Evolutionary conservation across 2,329 filamentous ascomycete species (phyloP).

Genomic region (Penicillium sp.): DNA sequence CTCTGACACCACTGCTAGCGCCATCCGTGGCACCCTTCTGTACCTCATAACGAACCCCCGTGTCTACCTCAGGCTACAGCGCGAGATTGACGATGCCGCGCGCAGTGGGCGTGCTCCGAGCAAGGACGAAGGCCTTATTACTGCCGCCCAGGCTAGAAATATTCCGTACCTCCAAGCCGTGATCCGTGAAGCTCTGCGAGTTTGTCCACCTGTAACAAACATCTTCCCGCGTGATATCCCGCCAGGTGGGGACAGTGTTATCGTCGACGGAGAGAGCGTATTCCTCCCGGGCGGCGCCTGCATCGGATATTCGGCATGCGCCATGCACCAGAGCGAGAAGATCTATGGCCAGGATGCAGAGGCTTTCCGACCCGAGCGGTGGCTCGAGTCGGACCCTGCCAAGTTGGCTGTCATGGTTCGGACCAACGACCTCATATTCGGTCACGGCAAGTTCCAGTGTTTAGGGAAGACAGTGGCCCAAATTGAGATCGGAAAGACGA

Average conservation of each 20-base stretch:
- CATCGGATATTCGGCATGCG: constrained; percentile 15
- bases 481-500: constrained; percentile 13
- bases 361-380: constrained; percentile 16
- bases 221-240: constrained; percentile 19
- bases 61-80: constrained; percentile 13
- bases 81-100: constrained; percentile 19
- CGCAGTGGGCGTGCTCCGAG: constrained; percentile 1
- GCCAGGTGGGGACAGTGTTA: constrained; percentile 9
- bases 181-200: constrained; percentile 25
- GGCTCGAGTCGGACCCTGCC: constrained; percentile 11
- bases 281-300: constrained; percentile 11
- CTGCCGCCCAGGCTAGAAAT: constrained; percentile 15
- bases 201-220: constrained; percentile 16
- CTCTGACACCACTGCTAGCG: constrained; percentile 18
- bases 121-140: constrained; percentile 8
- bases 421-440: constrained; percentile 15
- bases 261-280: constrained; percentile 15
- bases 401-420: constrained; percentile 12
- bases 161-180: constrained; percentile 32
- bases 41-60: constrained; percentile 16
- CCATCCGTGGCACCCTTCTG: constrained; percentile 14
- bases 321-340: constrained; percentile 15
- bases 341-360: constrained; percentile 16
- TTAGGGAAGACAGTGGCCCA: constrained; percentile 17
- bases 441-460: constrained; percentile 16